Conservation (phyloP, 2,329 filamentous ascomycete genomes). For the Pezicula rhizophila region DNA sequence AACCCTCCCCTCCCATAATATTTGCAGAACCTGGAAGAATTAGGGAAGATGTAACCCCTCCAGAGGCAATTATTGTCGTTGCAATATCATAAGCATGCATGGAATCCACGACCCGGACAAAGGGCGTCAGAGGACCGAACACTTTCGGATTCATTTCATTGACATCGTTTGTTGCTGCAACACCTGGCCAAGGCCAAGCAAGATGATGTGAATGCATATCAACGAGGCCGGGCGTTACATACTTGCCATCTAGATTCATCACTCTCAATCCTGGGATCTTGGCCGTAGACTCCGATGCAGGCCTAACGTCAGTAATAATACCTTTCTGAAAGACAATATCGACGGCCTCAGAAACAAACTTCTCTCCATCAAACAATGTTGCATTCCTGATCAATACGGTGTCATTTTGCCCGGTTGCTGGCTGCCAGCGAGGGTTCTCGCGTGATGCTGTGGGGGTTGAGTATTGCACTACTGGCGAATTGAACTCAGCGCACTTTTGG, state of each 20-base stretch:
- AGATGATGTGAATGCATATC: slow-evolving; percentile 41
- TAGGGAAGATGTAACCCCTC: slow-evolving; percentile 40
- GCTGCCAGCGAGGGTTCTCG: slow-evolving; percentile 35
- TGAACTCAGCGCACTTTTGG: slow-evolving; percentile 21
- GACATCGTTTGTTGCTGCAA: slow-evolving; percentile 27
- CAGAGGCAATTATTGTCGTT: slow-evolving; percentile 33
- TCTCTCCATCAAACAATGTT: slow-evolving; percentile 38
- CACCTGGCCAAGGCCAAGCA: slow-evolving; percentile 28
- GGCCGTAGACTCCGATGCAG: slow-evolving; percentile 8
- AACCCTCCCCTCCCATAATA: slow-evolving; percentile 39
- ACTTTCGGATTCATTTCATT: slow-evolving; percentile 30
- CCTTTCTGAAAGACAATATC: slow-evolving; percentile 35
- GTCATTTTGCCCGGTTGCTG: slow-evolving; percentile 30
- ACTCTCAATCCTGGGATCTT: slow-evolving; percentile 17
- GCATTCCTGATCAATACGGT: slow-evolving; percentile 34
- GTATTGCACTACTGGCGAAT: slow-evolving; percentile 20
- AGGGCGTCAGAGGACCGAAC: slow-evolving; percentile 32
- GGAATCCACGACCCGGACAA: slow-evolving; percentile 32
- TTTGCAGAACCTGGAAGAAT: slow-evolving; percentile 38
- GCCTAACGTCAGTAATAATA: slow-evolving; percentile 28
- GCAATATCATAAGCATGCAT: slow-evolving; percentile 36
- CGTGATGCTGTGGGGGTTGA: slow-evolving; percentile 16
- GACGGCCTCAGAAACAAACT: slow-evolving; percentile 25
- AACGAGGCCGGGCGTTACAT: slow-evolving; percentile 38
- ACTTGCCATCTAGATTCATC: slow-evolving; percentile 29